Percentiles rank a stretch among this genome's conserved stretches.
phyloP scores from a whole-genome alignment of 2,329 filamentous ascomycete genomes.

The Diaporthe australafricana region DNA sequence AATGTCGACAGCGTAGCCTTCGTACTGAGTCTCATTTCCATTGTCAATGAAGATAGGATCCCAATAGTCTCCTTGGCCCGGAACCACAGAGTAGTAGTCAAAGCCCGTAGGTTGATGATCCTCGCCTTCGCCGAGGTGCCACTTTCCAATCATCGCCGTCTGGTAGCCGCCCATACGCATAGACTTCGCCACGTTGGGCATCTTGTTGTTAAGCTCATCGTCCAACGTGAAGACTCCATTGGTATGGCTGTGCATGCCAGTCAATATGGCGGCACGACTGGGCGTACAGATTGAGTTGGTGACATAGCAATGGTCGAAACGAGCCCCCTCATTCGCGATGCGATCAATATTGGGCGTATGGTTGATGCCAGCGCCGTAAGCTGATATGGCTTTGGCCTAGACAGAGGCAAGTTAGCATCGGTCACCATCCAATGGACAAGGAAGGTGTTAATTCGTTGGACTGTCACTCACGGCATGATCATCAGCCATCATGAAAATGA shows the following conservation, averaged over 20 bases:
- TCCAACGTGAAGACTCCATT: constrained; percentile 63
- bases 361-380: constrained; percentile 63
- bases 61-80: constrained; percentile 64
- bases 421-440: background rate
- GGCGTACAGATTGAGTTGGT: constrained; percentile 66
- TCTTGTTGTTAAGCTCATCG: constrained; percentile 59
- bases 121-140: constrained; percentile 62
- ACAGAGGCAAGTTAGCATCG: background rate
- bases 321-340: constrained; percentile 60
- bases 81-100: constrained; percentile 62
- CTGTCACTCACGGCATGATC: background rate
- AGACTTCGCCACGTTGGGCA: constrained; percentile 64
- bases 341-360: constrained; percentile 63
- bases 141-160: constrained; percentile 66
- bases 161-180: constrained; percentile 58
- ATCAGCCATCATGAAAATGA: constrained; percentile 20
- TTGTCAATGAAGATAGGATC: constrained; percentile 62
- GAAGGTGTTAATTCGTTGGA: background rate
- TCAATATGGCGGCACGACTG: constrained; percentile 61
- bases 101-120: constrained; percentile 61
- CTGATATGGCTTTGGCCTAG: constrained; percentile 57
- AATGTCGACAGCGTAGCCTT: constrained; percentile 64
- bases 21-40: constrained; percentile 43
- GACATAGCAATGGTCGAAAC: constrained; percentile 65
- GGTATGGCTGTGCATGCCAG: constrained; percentile 64